These are phyloP conservation scores for Mycena leptocephala DNA, from an alignment of 768 basidiomycete genomes.

Conservation along the genomic window DNA sequence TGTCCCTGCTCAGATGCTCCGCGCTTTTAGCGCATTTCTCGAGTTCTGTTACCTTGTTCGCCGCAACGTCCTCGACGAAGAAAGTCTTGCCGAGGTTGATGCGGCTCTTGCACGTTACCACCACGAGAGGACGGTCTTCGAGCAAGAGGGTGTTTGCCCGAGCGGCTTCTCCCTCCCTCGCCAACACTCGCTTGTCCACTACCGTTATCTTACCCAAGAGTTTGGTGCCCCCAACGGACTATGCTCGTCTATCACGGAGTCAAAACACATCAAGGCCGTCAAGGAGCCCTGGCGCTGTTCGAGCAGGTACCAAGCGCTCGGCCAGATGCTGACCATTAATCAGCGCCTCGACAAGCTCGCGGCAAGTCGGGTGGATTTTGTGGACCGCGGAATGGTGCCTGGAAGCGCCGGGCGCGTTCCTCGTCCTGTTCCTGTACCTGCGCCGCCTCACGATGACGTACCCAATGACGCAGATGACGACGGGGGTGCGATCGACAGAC, in stretches of 20 bases:
- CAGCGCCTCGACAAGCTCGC: too few species aligned
- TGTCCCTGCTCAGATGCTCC: background rate
- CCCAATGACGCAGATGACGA: background rate
- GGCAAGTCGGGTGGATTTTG: background rate
- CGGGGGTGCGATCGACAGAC: background rate
- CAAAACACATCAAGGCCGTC: background rate
- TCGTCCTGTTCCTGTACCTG: background rate
- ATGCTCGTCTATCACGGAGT: too few species aligned
- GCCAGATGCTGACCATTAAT: background rate
- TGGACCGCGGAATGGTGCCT: background rate
- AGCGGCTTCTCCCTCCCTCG: background rate
- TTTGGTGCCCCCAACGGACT: background rate
- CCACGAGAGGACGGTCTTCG: background rate
- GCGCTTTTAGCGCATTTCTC: background rate
- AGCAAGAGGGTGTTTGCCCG: background rate
- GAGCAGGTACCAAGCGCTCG: background rate
- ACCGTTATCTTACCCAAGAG: background rate
- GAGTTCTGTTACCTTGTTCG: background rate
- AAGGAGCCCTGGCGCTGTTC: background rate
- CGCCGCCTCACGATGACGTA: background rate
- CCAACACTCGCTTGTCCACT: background rate
- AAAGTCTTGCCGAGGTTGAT: background rate
- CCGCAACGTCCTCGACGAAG: background rate
- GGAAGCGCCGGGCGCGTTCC: background rate
- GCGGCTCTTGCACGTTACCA: background rate